Evolutionary conservation across 192 early-diverging fungal species (phyloP), one percentile per base, ranked within the genome.

Genomic region (Rhizophagus clarus): DNA sequence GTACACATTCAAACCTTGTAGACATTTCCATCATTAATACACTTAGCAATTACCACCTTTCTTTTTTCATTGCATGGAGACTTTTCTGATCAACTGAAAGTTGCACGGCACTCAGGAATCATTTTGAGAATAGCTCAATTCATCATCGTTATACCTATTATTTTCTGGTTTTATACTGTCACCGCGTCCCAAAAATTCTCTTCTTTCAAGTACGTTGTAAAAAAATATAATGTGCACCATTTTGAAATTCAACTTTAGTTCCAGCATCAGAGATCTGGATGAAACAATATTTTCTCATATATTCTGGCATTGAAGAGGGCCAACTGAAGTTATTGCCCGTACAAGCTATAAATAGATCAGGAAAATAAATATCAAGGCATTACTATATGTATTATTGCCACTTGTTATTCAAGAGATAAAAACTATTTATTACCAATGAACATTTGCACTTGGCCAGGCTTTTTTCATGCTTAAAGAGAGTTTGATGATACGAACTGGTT

Each of bases 1-100:
- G 29, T 32, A n/a, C n/a, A n/a, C n/a, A 60, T 74, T 74, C 73
- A 74, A 74, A 74, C 73, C 73, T 74, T 74, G 51, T 74, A 74
- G 14, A 61, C 73, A 61, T 32, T 20, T 14, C 72, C 73, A 74
- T 31, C 49, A 34, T 74, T 61, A 74, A 10, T n/a, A 26, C 72
- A 12, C 42, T 73, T 40, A 74, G 28, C 0, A 60, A 60, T 74
- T 20, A 74, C 72, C 49, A 74, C 61, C 73, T 74, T 61, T 32
- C 28, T 47, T 37, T 45, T 45, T 29, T 49, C 28, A 74, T 29
- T 74, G 17, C 49, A 24, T 56, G 72, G 72, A 74, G 72, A 74
- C 49, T 20, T 74, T 22, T 56, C 72, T 49, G 47, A 24, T 74
- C 45, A 51, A 74, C 72, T 28, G 72, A 47, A 47, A 56, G 11